phyloP scores from a whole-genome alignment of 306 rosid species.

The Prunus mira region DNA sequence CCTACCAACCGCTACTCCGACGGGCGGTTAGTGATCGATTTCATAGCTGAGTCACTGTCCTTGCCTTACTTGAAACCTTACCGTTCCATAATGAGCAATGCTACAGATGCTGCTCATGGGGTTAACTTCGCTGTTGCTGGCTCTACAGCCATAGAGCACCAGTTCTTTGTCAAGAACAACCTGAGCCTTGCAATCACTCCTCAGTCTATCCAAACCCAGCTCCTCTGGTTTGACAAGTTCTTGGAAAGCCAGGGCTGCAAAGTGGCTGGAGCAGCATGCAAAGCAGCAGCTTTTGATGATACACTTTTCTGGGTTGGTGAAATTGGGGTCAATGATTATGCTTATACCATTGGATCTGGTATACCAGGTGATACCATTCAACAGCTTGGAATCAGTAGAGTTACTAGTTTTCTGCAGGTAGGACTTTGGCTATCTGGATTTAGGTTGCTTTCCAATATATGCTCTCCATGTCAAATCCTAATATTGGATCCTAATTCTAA shows the following conservation, averaged over 20 bases:
- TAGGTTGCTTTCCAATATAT: too few species aligned
- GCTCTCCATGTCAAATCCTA: too few species aligned
- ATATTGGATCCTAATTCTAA: too few species aligned
- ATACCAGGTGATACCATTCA: slow-evolving; percentile 48
- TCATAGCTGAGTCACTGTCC: slow-evolving; percentile 64
- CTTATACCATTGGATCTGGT: slow-evolving; percentile 72
- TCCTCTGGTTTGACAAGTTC: slow-evolving; percentile 68
- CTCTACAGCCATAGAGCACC: slow-evolving; percentile 73
- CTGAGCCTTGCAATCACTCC: slow-evolving; percentile 67
- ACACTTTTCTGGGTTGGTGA: slow-evolving; percentile 93
- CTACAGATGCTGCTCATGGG: slow-evolving; percentile 41
- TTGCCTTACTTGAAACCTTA: slow-evolving; percentile 73
- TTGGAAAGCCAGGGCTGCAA: slow-evolving; percentile 45
- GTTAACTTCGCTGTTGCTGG: slow-evolving; percentile 94
- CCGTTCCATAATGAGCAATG: slow-evolving; percentile 24
- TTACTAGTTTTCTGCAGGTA: slow-evolving; percentile 62
- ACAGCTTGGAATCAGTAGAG: slow-evolving; percentile 47
- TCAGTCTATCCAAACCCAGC: slow-evolving; percentile 71
- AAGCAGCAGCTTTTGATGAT: slow-evolving; percentile 43
- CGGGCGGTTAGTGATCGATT: slow-evolving; percentile 87
- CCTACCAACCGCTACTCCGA: slow-evolving; percentile 87
- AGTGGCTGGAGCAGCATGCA: slow-evolving; percentile 30
- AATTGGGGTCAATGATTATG: slow-evolving; percentile 95
- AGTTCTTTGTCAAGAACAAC: slow-evolving; percentile 73
- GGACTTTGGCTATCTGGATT: too few species aligned